These are phyloP conservation scores for Pseudocercospora eumusae DNA, from an alignment of 2,329 filamentous ascomycete species.

Conservation along the genomic window DNA sequence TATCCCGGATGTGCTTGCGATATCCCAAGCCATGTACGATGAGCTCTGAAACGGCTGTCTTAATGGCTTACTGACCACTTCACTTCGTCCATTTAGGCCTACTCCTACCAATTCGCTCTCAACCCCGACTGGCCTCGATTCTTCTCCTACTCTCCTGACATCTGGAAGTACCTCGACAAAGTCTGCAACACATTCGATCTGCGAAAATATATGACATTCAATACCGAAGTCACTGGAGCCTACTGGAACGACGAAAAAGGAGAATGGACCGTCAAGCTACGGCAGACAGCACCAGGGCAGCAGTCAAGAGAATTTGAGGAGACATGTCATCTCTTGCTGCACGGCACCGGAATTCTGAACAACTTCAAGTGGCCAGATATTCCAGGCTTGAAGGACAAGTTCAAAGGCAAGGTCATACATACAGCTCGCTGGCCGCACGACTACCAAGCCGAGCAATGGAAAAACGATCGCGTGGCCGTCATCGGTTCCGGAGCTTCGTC, in stretches of 20 bases:
- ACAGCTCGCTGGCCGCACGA: constrained; percentile 51
- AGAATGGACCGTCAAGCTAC: constrained; percentile 53
- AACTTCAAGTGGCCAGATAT: constrained; percentile 41
- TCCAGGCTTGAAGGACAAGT: constrained; percentile 46
- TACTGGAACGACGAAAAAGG: constrained; percentile 54
- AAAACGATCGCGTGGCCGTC: constrained; percentile 47
- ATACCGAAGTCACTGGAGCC: constrained; percentile 50
- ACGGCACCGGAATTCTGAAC: constrained; percentile 47
- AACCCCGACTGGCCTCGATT: constrained; percentile 52
- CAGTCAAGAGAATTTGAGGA: constrained; percentile 46
- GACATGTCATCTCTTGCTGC: constrained; percentile 47
- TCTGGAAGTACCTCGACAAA: constrained; percentile 52
- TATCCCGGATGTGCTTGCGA: constrained; percentile 47
- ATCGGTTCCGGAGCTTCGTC: constrained; percentile 50
- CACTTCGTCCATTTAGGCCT: constrained; percentile 12
- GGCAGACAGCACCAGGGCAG: constrained; percentile 43
- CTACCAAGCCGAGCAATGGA: constrained; percentile 50
- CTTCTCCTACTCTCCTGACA: constrained; percentile 51
- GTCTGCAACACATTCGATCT: constrained; percentile 53
- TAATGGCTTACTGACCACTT: background rate
- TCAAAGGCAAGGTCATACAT: constrained; percentile 48
- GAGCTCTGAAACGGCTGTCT: background rate
- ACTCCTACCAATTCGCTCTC: constrained; percentile 24
- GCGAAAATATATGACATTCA: constrained; percentile 56
- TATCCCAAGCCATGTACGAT: constrained; percentile 42